phyloP scores from a whole-genome alignment of 192 early-diverging fungal genomes.

The Haplosporangium gracile region DNA sequence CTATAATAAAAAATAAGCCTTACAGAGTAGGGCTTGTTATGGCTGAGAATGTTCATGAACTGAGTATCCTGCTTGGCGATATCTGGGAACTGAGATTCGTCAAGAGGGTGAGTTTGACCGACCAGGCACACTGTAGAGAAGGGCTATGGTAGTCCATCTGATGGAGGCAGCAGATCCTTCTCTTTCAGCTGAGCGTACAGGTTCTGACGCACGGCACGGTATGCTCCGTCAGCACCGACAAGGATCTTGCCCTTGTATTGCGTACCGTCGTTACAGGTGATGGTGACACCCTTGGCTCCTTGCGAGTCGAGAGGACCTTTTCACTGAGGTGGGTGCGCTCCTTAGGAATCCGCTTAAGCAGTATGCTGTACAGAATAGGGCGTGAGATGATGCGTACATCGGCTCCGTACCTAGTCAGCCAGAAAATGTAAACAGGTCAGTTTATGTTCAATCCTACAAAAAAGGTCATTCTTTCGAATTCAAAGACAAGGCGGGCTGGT shows the following conservation, averaged over 20 bases:
- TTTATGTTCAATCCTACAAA: too few relatives aligned
- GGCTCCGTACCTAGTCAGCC: neutral
- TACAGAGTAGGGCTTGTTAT: conserved; percentile 19
- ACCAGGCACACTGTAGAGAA: conserved; percentile 1
- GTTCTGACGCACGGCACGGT: conserved; percentile 24
- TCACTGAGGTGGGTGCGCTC: conserved; percentile 25
- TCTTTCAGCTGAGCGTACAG: conserved; percentile 13
- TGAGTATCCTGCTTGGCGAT: neutral
- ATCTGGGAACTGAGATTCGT: neutral
- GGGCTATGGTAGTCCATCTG: neutral
- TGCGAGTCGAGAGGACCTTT: neutral
- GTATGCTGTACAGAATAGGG: conserved; percentile 11
- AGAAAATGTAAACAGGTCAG: too few relatives aligned
- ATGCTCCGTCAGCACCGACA: neutral
- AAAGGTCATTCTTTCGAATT: too few relatives aligned
- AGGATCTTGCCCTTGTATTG: conserved; percentile 27
- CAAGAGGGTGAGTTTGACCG: conserved; percentile 9
- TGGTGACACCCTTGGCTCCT: conserved; percentile 23
- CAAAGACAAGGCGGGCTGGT: too few relatives aligned
- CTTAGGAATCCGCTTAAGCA: neutral
- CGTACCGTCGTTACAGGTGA: conserved; percentile 19
- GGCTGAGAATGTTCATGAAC: conserved; percentile 1
- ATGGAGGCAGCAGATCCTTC: neutral
- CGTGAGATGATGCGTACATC: neutral
- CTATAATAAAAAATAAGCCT: neutral